Percentiles rank a stretch among this genome's conserved stretches.
Conservation (phyloP, 441 rosid species). For the Erysimum cheiri region DNA sequence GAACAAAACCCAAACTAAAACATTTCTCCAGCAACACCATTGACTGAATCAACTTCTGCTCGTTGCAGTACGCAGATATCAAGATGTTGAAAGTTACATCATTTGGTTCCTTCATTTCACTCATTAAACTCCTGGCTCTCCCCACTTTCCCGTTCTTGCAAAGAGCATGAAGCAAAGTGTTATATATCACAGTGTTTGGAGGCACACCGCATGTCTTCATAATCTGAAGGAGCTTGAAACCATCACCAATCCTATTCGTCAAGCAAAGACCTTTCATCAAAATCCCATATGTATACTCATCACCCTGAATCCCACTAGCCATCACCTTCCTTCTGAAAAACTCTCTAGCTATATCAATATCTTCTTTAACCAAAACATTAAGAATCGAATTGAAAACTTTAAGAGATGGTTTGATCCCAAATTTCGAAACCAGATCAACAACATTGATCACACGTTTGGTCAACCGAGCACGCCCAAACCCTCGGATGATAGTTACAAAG, state of each 20-base stretch:
- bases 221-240: constrained; percentile 79
- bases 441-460: constrained; percentile 58
- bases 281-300: constrained; percentile 84
- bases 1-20: constrained; percentile 63
- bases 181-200: constrained; percentile 72
- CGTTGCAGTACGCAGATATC: constrained; percentile 77
- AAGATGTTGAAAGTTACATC: constrained; percentile 77
- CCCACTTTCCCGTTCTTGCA: constrained; percentile 84
- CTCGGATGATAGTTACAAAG: constrained; percentile 68
- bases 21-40: constrained; percentile 80
- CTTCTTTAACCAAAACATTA: constrained; percentile 79
- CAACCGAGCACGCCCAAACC: constrained; percentile 69
- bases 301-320: constrained; percentile 68
- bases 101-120: constrained; percentile 69
- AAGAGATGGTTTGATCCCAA: constrained; percentile 62
- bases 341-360: constrained; percentile 79
- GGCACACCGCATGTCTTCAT: constrained; percentile 58
- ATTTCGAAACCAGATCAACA: constrained; percentile 58
- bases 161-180: constrained; percentile 73
- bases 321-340: constrained; percentile 82
- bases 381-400: constrained; percentile 73
- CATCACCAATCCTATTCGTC: constrained; percentile 82
- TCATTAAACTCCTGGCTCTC: constrained; percentile 80
- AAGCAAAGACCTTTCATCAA: constrained; percentile 92
- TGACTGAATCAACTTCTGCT: constrained; percentile 69